Base-by-base conservation (phyloP, 371 early-diverging fungal species). In the Rhizopus arrhizus region DNA sequence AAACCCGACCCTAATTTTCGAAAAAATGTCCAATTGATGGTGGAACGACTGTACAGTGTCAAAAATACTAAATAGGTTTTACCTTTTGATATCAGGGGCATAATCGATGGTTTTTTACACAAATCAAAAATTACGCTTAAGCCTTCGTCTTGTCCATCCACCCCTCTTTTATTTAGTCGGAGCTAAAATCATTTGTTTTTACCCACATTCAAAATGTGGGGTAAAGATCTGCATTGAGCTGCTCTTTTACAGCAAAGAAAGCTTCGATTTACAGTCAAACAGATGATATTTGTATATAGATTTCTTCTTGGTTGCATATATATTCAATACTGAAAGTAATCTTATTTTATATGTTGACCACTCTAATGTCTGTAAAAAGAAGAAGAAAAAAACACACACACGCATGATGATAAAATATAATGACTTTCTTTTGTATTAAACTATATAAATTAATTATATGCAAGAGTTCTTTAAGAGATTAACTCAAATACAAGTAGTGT, bases 1-100 rank as follows among this genome's bases (percentile, higher is more conserved):
- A 43, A 58, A 49, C 3, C 62, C 66, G 15, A 52, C 41, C 40
- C 29, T 16, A 13, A 16, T 54, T 54, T 43, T 54, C 55, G 36
- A 53, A 28, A 53, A 42, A 41, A 12, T 41, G 54, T 53, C 54
- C 55, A 43, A 42, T 42, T 55, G 55, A 43, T 41, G 43, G 33
- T 55, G 32, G 43, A 55, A 41, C 2, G 31, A 55, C 55, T 55
- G 40, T 41, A 52, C 42, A 5, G n/a, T n/a, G n/a, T n/a, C n/a
- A n/a, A n/a, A n/a, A n/a, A n/a, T n/a, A n/a, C n/a, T n/a, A n/a
- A n/a, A n/a, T n/a, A n/a, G n/a, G n/a, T n/a, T n/a, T n/a, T n/a
- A n/a, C 38, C 8, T 40, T 40, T 40, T 40, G 40, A 40, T 40
- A 0, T 40, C 40, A 40, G 40, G 1, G 12, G 40, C 40, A 40